Evolutionary conservation across 768 basidiomycete species (phyloP), one percentile per base, ranked within the genome.

Genomic region (Mycena pura): DNA sequence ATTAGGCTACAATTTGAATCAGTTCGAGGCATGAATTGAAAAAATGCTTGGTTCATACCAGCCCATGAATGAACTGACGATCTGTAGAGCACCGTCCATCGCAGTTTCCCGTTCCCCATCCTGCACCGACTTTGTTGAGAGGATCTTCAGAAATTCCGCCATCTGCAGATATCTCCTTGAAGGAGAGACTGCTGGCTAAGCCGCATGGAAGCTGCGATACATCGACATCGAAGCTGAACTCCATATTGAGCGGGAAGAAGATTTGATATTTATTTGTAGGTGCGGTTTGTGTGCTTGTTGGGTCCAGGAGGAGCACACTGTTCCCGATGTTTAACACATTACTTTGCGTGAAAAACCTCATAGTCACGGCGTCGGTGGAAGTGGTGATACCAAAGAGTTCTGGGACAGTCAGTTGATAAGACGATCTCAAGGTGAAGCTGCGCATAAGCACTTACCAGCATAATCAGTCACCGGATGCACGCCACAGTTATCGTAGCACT

Each of bases 201-300:
- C 47, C 47, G 19, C 47, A 49, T 32, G 31, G 31, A 24, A 49
- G 47, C 19, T 34, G 29, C 31, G 47, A 49, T 24, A 34, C 32
- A 36, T 49, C 47, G 47, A 49, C 47, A 36, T 49, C 47, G 47
- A 49, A 49, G 32, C 31, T 49, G 24, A 49, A 49, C 47, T 49
- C 47, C 47, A 32, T 32, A 36, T 49, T 49, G 31, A 49, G 47
- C 19, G 32, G 47, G 31, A 32, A 36, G 47, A 49, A 49, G 31
- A 49, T 49, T 36, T 49, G 47, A 36, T 49, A 49, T 34, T 49
- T 34, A 46, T 46, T 46, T 46, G 45, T 46, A 10, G 45, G 45
- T 46, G 45, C 14, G 45, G 27, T 28, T 46, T 46, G 45, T 10
- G 13, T 46, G 45, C 45, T 46, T 46, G 3, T 9, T 46, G 27